These are phyloP conservation scores for Coniferiporia sulphurascens DNA, from an alignment of 1,284 basidiomycete species.

Conservation along the genomic window DNA sequence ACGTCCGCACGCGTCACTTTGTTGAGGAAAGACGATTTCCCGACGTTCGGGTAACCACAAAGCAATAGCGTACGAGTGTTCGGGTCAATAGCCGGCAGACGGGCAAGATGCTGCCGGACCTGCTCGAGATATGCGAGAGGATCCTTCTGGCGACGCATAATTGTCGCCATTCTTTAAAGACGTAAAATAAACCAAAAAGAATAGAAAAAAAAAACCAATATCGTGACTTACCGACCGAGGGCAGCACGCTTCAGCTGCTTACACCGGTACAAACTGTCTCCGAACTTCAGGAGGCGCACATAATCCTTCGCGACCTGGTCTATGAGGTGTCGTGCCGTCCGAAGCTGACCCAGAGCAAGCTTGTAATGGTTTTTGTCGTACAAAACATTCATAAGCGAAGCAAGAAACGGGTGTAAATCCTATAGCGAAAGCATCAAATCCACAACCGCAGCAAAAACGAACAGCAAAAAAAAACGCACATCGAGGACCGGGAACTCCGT, in stretches of 20 bases:
- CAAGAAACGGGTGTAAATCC: conserved; percentile 94
- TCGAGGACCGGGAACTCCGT: conserved; percentile 97
- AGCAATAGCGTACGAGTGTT: conserved; percentile 95
- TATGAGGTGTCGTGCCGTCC: conserved; percentile 90
- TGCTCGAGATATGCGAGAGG: conserved; percentile 95
- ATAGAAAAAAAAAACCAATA: neutral
- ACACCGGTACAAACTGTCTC: conserved; percentile 92
- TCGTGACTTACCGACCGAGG: conserved; percentile 71
- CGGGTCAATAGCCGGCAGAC: conserved; percentile 93
- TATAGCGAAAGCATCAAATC: conserved; percentile 29
- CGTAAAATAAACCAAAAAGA: neutral
- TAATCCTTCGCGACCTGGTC: conserved; percentile 96
- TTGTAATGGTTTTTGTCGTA: conserved; percentile 99
- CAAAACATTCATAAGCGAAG: conserved; percentile 91
- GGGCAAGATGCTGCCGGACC: conserved; percentile 94
- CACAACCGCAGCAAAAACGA: neutral
- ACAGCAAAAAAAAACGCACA: conserved; percentile 42
- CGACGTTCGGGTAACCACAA: conserved; percentile 96
- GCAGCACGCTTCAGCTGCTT: conserved; percentile 96
- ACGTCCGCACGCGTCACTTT: conserved; percentile 97
- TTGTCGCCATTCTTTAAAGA: conserved; percentile 79
- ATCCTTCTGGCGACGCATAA: conserved; percentile 96
- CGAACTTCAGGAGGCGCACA: conserved; percentile 91
- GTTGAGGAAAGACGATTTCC: conserved; percentile 97
- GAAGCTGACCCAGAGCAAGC: conserved; percentile 90